A percentile compares a stretch with the other conserved stretches of the same genome.
Conservation (phyloP, 2,329 filamentous ascomycete species). For the Diplodia mutila region DNA sequence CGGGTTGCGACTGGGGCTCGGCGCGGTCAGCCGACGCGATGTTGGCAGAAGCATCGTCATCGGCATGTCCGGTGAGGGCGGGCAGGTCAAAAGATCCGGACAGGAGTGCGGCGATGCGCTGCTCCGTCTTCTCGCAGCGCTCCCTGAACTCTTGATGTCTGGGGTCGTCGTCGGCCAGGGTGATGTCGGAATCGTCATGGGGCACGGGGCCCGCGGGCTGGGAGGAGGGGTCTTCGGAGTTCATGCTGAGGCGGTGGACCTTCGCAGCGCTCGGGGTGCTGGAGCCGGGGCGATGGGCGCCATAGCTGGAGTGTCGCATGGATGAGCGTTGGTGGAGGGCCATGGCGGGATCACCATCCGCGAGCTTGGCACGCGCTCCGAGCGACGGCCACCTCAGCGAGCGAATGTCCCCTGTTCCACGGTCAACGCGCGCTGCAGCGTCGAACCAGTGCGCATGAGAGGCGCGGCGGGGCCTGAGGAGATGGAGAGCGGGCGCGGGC, state of each 20-base stretch:
- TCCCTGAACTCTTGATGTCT: slow-evolving; percentile 68
- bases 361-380: slow-evolving; percentile 39
- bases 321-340: slow-evolving; percentile 40
- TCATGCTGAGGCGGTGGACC: slow-evolving; percentile 48
- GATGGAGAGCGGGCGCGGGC: slow-evolving; percentile 34
- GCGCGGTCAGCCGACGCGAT: slow-evolving; percentile 37
- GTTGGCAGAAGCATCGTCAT: slow-evolving; percentile 28
- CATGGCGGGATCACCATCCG: slow-evolving; percentile 35
- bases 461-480: slow-evolving; percentile 35
- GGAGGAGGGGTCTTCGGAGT: slow-evolving; percentile 47
- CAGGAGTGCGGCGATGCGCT: slow-evolving; percentile 78
- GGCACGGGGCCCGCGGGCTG: slow-evolving; percentile 43
- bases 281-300: slow-evolving; percentile 37
- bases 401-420: slow-evolving; percentile 47
- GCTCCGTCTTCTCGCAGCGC: slow-evolving; percentile 76
- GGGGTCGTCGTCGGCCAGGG: slow-evolving; percentile 51
- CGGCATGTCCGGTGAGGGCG: slow-evolving; percentile 6
- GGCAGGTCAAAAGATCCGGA: slow-evolving; percentile 40
- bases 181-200: slow-evolving; percentile 45
- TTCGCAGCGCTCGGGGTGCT: slow-evolving; percentile 43
- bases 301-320: slow-evolving; percentile 48
- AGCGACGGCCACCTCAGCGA: slow-evolving; percentile 35
- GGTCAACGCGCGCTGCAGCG: slow-evolving; percentile 45
- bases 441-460: slow-evolving; percentile 44
- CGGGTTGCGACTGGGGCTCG: slow-evolving; percentile 50